phyloP scores from a whole-genome alignment of 805 yeast genomes.

The Candida cerambycidarum region DNA sequence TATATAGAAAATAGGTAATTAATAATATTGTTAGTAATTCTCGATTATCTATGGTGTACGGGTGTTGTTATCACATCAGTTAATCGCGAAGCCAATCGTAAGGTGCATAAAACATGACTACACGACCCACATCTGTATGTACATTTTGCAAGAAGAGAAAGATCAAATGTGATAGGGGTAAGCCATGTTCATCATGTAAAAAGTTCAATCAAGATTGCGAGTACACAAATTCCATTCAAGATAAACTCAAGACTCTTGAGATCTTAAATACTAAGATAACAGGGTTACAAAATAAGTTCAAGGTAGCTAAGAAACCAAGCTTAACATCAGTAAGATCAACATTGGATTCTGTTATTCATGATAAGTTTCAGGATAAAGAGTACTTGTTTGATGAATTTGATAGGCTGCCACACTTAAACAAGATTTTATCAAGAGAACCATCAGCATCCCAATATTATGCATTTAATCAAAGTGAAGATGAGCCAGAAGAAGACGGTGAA shows the following conservation, averaged over 20 bases:
- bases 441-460: background rate
- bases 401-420: constrained; percentile 1
- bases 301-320: too few species aligned
- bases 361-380: background rate
- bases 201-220: constrained; percentile 9
- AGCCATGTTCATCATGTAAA: constrained; percentile 13
- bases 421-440: background rate
- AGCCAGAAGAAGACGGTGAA: constrained; percentile 2
- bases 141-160: constrained; percentile 13
- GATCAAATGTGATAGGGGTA: constrained; percentile 13
- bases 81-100: too few species aligned
- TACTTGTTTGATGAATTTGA: constrained; percentile 6
- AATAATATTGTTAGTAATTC: too few species aligned
- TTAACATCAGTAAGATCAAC: too few species aligned
- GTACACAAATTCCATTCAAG: background rate
- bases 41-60: too few species aligned
- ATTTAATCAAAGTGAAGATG: background rate
- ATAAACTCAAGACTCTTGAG: background rate
- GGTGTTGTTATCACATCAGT: too few species aligned
- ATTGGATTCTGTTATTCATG: background rate
- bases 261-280: background rate
- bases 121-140: constrained; percentile 7
- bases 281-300: background rate
- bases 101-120: too few species aligned
- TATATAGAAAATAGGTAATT: background rate